phyloP scores from a whole-genome alignment of 1,284 basidiomycete species.

The Ceratobasidium sp. region DNA sequence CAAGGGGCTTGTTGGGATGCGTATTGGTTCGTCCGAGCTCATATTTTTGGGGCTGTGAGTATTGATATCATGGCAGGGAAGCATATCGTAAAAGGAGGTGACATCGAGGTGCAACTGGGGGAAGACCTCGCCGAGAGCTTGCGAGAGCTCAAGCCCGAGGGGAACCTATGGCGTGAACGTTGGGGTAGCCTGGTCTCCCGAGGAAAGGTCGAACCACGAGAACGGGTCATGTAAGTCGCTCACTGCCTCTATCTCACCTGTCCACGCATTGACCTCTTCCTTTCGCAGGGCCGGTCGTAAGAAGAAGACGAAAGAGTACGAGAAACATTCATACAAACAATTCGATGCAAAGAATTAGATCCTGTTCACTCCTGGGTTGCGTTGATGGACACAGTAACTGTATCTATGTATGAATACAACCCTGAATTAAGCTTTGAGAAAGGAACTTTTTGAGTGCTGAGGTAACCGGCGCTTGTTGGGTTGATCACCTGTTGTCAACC shows the following conservation, averaged over 20 bases:
- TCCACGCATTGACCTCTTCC: slow-evolving; percentile 39
- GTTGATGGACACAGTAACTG: background rate
- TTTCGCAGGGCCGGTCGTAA: slow-evolving; percentile 69
- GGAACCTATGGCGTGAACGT: slow-evolving; percentile 91
- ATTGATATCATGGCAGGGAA: slow-evolving; percentile 61
- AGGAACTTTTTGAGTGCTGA: background rate
- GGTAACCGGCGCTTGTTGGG: slow-evolving; percentile 9
- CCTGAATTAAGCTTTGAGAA: background rate
- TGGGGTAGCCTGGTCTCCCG: slow-evolving; percentile 85
- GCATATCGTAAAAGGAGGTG: slow-evolving; percentile 74
- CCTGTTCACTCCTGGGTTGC: background rate
- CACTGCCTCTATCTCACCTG: background rate
- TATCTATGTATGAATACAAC: slow-evolving; percentile 14
- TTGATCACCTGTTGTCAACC: slow-evolving; percentile 17
- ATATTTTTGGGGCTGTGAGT: background rate
- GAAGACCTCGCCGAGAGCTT: slow-evolving; percentile 92
- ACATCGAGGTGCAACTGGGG: slow-evolving; percentile 87
- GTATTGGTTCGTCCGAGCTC: slow-evolving; percentile 56
- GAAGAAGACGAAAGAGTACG: slow-evolving; percentile 76
- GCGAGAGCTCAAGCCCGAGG: slow-evolving; percentile 87
- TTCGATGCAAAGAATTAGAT: slow-evolving; percentile 60
- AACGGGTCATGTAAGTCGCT: slow-evolving; percentile 71
- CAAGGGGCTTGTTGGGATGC: slow-evolving; percentile 71
- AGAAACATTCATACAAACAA: slow-evolving; percentile 89
- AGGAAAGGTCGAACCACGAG: slow-evolving; percentile 79